Percentiles rank a stretch among this genome's conserved stretches.
Evolutionary conservation across 1,284 basidiomycete genomes (phyloP).

Genomic region (Boletus mariae): DNA sequence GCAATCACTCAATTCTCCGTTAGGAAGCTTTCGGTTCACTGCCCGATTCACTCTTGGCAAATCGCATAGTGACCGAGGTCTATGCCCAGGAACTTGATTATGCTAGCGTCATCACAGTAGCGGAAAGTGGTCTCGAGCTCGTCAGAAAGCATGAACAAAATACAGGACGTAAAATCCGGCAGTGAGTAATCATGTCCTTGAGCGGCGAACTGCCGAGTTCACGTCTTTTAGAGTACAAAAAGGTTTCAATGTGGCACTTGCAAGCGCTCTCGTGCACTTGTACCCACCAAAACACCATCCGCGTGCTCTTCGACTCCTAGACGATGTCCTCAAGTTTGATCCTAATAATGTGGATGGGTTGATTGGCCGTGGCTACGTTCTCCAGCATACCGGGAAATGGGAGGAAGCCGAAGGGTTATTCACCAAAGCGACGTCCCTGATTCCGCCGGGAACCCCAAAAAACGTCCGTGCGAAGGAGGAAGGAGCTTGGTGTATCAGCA

Average conservation of each 20-base stretch:
- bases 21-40: constrained; percentile 60
- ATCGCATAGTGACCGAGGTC: constrained; percentile 69
- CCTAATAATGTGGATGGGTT: constrained; percentile 65
- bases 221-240: constrained; percentile 46
- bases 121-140: constrained; percentile 67
- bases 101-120: constrained; percentile 66
- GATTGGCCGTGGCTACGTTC: constrained; percentile 74
- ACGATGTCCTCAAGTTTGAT: constrained; percentile 63
- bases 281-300: constrained; percentile 89
- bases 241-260: constrained; percentile 63
- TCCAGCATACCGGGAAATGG: constrained; percentile 69
- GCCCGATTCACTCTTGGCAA: constrained; percentile 66
- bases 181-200: constrained; percentile 36
- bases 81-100: constrained; percentile 77
- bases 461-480: constrained; percentile 80
- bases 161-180: constrained; percentile 53
- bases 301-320: constrained; percentile 71
- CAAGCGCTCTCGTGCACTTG: constrained; percentile 77
- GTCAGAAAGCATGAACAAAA: constrained; percentile 56
- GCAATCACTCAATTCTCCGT: not conserved
- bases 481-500: constrained; percentile 80
- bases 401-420: constrained; percentile 66
- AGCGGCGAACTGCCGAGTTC: not conserved
- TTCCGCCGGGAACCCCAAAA: constrained; percentile 44
- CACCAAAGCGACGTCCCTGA: constrained; percentile 43